A percentile compares a stretch with the other conserved stretches of the same genome.
These are phyloP conservation scores for Pseudocercospora pini-densiflorae DNA, from an alignment of 2,329 filamentous ascomycete genomes.

Conservation along the genomic window DNA sequence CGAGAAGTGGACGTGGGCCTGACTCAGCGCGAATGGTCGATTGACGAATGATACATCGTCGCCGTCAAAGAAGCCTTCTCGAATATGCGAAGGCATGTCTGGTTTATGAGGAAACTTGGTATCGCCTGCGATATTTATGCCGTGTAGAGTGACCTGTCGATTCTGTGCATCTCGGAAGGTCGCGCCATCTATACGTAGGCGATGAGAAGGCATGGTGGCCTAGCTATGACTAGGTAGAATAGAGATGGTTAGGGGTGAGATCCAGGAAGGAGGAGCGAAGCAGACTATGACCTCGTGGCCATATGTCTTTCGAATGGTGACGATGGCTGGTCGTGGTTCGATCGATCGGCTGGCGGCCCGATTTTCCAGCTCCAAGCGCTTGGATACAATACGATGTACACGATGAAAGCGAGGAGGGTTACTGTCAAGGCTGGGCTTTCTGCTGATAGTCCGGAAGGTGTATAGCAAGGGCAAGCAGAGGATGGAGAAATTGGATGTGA, in stretches of 20 bases:
- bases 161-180: slow-evolving; percentile 81
- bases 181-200: slow-evolving; percentile 81
- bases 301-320: slow-evolving; percentile 6
- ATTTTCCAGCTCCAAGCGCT: not conserved
- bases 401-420: not conserved
- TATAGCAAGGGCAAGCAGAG: not conserved
- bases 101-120: slow-evolving; percentile 86
- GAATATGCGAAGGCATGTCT: slow-evolving; percentile 77
- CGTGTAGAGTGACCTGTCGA: slow-evolving; percentile 84
- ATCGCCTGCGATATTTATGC: slow-evolving; percentile 92
- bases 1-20: slow-evolving; percentile 85
- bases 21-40: slow-evolving; percentile 80
- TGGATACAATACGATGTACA: not conserved
- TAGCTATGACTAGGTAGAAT: not conserved
- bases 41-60: slow-evolving; percentile 89
- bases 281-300: slow-evolving; percentile 3
- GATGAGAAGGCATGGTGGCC: slow-evolving; percentile 39
- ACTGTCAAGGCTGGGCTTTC: not conserved
- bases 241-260: not conserved
- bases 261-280: not conserved
- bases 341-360: slow-evolving; percentile 1
- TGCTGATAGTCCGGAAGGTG: not conserved
- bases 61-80: slow-evolving; percentile 84
- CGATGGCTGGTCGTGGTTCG: not conserved
- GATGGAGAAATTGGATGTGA: not conserved